Conservation (phyloP, 2,329 filamentous ascomycete species). For the Phoma sp. region DNA sequence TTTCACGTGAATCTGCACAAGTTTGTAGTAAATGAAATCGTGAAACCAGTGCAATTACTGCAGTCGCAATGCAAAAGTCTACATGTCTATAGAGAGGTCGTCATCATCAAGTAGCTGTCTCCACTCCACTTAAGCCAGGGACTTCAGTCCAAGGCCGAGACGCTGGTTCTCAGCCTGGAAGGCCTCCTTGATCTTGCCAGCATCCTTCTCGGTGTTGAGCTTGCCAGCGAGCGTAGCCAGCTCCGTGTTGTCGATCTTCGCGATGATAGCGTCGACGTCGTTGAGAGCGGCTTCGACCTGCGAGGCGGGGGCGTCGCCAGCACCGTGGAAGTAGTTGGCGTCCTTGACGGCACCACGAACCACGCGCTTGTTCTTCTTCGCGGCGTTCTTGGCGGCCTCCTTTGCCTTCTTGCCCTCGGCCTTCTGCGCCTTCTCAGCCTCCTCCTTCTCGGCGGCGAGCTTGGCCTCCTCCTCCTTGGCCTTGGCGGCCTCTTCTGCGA, state of each 20-base stretch:
- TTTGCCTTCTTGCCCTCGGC: slow-evolving; percentile 93
- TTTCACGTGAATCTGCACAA: slow-evolving; percentile 5
- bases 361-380: slow-evolving; percentile 99
- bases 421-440: slow-evolving; percentile 81
- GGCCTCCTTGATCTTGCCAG: slow-evolving; percentile 81
- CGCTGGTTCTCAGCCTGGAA: slow-evolving; percentile 80
- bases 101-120: slow-evolving; percentile 5
- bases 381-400: slow-evolving; percentile 96
- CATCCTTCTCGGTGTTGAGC: slow-evolving; percentile 78
- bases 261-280: slow-evolving; percentile 86
- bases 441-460: slow-evolving; percentile 82
- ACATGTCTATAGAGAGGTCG: slow-evolving; percentile 24
- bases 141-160: slow-evolving; percentile 78
- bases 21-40: neutral
- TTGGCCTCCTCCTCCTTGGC: slow-evolving; percentile 85
- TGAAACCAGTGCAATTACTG: slow-evolving; percentile 2
- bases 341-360: slow-evolving; percentile 95
- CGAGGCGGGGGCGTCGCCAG: slow-evolving; percentile 71
- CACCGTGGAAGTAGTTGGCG: slow-evolving; percentile 87
- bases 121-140: slow-evolving; percentile 49
- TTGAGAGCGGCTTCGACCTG: slow-evolving; percentile 83
- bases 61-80: slow-evolving; percentile 19
- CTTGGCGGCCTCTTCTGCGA: slow-evolving; percentile 81
- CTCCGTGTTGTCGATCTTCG: slow-evolving; percentile 90
- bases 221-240: slow-evolving; percentile 82